These are phyloP conservation scores for Russula ochroleuca DNA, from an alignment of 768 basidiomycete species.

Conservation along the genomic window DNA sequence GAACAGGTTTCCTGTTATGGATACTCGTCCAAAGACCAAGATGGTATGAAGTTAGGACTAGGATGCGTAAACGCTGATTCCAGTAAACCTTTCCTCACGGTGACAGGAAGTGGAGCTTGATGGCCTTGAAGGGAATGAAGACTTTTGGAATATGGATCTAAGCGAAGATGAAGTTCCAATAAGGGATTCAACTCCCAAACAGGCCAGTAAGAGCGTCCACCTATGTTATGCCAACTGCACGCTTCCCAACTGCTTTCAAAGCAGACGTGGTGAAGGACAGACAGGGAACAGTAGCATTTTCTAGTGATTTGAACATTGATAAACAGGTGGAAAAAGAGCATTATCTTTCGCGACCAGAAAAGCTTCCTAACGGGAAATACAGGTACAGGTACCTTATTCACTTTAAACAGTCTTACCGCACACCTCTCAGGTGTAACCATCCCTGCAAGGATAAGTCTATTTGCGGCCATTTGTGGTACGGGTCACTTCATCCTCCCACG, in stretches of 20 bases:
- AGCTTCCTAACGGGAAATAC: constrained; percentile 60
- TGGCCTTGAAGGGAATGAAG: constrained; percentile 62
- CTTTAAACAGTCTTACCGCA: background rate
- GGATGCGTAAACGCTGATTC: background rate
- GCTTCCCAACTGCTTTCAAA: background rate
- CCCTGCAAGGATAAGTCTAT: constrained; percentile 69
- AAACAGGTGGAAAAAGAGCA: constrained; percentile 1
- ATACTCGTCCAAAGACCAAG: constrained; percentile 66
- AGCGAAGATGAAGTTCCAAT: constrained; percentile 33
- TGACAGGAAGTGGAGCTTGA: constrained; percentile 61
- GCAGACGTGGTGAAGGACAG: background rate
- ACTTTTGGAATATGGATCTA: constrained; percentile 56
- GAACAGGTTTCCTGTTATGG: constrained; percentile 57
- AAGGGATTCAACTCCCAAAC: constrained; percentile 35
- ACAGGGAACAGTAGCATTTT: background rate
- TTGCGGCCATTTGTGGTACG: constrained; percentile 74
- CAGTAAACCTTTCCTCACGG: background rate
- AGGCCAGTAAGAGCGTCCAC: constrained; percentile 26
- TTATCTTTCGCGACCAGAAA: constrained; percentile 31
- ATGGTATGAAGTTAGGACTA: constrained; percentile 39
- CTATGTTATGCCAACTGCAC: background rate
- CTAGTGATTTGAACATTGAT: background rate
- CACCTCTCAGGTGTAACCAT: constrained; percentile 64
- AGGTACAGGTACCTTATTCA: constrained; percentile 33
- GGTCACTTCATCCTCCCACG: background rate